Evolutionary conservation across 768 basidiomycete species (phyloP).

Genomic region (Royoungia palumana): DNA sequence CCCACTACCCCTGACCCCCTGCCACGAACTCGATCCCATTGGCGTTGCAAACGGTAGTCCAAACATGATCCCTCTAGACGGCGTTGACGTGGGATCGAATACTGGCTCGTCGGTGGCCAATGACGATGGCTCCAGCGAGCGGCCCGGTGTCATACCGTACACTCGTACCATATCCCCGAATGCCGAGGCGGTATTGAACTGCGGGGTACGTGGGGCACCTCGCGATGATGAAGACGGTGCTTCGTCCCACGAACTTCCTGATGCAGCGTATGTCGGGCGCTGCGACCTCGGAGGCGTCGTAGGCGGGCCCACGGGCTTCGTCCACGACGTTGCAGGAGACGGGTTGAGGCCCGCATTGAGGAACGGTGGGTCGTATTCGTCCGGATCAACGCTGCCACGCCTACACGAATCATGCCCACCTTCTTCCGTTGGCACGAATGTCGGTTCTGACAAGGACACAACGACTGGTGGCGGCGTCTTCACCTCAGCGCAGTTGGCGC

Average conservation of each 20-base stretch:
- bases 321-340: slow-evolving; percentile 55
- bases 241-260: slow-evolving; percentile 45
- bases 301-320: slow-evolving; percentile 34
- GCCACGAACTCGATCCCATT: slow-evolving; percentile 29
- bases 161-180: slow-evolving; percentile 37
- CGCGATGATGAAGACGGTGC: slow-evolving; percentile 42
- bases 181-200: slow-evolving; percentile 30
- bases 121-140: slow-evolving; percentile 30
- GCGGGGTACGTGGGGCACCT: slow-evolving; percentile 55
- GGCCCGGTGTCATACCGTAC: slow-evolving; percentile 38
- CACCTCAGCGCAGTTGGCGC: slow-evolving; percentile 52
- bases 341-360: slow-evolving; percentile 51
- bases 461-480: slow-evolving; percentile 39
- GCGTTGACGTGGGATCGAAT: slow-evolving; percentile 78
- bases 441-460: slow-evolving; percentile 49
- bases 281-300: slow-evolving; percentile 46
- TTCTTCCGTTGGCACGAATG: slow-evolving; percentile 65
- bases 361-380: slow-evolving; percentile 54
- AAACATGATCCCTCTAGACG: slow-evolving; percentile 73
- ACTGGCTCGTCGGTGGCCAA: slow-evolving; percentile 46
- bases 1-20: slow-evolving; percentile 31
- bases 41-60: slow-evolving; percentile 57
- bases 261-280: slow-evolving; percentile 27
- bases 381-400: slow-evolving; percentile 21
- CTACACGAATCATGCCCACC: slow-evolving; percentile 15